These are phyloP conservation scores for Colletotrichum trifolii DNA, from an alignment of 2,329 filamentous ascomycete genomes.

Conservation along the genomic window DNA sequence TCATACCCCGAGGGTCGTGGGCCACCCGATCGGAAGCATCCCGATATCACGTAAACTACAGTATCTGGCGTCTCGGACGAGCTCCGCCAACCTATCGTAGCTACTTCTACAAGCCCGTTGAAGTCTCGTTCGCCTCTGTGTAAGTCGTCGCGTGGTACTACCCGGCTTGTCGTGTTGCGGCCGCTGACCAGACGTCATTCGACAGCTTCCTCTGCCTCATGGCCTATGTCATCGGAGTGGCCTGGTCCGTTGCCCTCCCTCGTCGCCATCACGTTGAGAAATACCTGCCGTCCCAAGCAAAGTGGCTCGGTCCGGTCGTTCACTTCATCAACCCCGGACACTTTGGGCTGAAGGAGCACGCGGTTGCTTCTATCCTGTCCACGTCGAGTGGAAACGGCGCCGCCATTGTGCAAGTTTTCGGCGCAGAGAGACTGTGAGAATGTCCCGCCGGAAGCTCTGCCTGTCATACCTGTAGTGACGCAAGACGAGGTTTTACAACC, in stretches of 20 bases:
- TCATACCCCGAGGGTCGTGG: too few species aligned
- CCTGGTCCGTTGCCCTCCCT: constrained; percentile 32
- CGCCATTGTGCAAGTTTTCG: constrained; percentile 31
- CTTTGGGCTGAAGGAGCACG: constrained; percentile 34
- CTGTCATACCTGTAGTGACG: background rate
- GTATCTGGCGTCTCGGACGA: too few species aligned
- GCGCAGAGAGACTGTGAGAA: constrained; percentile 29
- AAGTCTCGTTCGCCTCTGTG: constrained; percentile 33
- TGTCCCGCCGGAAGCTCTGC: background rate
- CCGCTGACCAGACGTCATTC: background rate
- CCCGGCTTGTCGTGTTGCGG: rapidly evolving
- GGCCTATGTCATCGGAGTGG: constrained; percentile 34
- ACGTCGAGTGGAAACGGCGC: constrained; percentile 34
- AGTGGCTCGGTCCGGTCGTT: constrained; percentile 29
- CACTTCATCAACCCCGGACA: constrained; percentile 35
- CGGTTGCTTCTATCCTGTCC: constrained; percentile 32
- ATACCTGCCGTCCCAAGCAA: constrained; percentile 31
- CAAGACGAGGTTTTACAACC: constrained; percentile 22
- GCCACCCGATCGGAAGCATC: too few species aligned
- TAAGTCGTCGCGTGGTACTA: background rate
- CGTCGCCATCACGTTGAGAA: constrained; percentile 33
- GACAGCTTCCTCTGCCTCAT: constrained; percentile 23
- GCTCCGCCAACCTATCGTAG: constrained; percentile 2
- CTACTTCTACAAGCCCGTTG: constrained; percentile 35
- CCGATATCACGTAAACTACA: too few species aligned